These are phyloP conservation scores for Pouteria glomerata DNA, from an alignment of 148 eudicot species.

Conservation along the genomic window DNA sequence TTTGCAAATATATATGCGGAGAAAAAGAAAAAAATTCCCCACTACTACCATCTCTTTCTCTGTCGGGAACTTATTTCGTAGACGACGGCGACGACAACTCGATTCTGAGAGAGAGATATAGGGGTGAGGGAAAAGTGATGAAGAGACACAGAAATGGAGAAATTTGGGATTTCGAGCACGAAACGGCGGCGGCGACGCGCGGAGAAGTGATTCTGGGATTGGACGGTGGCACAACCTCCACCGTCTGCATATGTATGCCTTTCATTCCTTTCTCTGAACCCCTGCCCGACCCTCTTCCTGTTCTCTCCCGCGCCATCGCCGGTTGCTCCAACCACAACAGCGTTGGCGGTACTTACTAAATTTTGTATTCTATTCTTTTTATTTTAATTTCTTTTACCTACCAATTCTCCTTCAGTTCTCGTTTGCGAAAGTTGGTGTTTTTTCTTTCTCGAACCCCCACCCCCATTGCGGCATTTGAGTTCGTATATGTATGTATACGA, in stretches of 20 bases:
- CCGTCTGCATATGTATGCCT: constrained; percentile 69
- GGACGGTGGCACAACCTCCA: constrained; percentile 80
- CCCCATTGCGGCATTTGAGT: too few species aligned
- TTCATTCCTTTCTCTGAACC: constrained; percentile 30
- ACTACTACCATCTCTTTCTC: too few species aligned
- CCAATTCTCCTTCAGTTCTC: not conserved
- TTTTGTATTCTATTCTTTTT: too few species aligned
- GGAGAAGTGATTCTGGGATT: constrained; percentile 58
- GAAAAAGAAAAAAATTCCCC: too few species aligned
- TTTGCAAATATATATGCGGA: too few species aligned
- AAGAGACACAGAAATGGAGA: constrained; percentile 50
- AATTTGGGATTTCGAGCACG: constrained; percentile 39
- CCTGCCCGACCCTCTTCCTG: constrained; percentile 43
- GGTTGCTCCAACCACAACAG: constrained; percentile 91
- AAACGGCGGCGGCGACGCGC: constrained; percentile 5
- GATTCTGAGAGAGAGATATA: not conserved
- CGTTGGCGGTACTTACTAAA: constrained; percentile 94
- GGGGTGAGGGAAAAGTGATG: not conserved
- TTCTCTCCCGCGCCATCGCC: constrained; percentile 59
- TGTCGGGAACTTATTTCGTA: too few species aligned
- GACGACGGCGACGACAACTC: too few species aligned
- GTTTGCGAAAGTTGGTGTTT: not conserved
- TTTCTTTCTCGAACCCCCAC: too few species aligned
- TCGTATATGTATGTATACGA: too few species aligned
- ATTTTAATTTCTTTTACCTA: not conserved